Base-by-base conservation (phyloP, 192 early-diverging fungal species). In the Haplosporangium gracile region DNA sequence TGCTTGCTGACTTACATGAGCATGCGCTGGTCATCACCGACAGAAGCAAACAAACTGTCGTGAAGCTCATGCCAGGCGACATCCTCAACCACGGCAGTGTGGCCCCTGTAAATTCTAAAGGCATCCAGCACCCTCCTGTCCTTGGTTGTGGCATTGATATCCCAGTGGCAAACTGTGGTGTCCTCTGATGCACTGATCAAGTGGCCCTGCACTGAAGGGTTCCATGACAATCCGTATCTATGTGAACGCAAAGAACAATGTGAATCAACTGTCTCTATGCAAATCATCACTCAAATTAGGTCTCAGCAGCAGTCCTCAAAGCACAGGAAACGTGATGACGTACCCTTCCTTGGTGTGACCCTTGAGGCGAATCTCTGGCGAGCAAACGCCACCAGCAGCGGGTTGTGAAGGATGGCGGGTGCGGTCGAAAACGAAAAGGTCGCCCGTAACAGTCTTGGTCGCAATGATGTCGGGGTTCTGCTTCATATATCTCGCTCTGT, bases 401-500 rank as follows among this genome's bases (percentile, higher is more conserved):
- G 98, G 97, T 57, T 90, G 93, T 47, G 92, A 94, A 69, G 96
- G 94, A 88, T 97, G 96, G 24, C 94, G 94, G 47, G 99, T 97
- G 63, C 97, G 94, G 86, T 99, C 98, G 91, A 99, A 99, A 74
- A 99, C 92, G 88, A 96, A 98, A 51, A 99, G 95, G n/a, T 97
- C 97, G 13, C 98, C 98, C 11, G 91, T 92, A 24, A 95, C 92
- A 9, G 98, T 95, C 79, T 98, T 97, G 11, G 98, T 98, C 16
- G 98, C 98, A 82, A 99, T 97, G 63, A 99, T 95, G 82, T 98
- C 95, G 13, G 97, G 95, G 81, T 99, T 97, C 82, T 95, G 93
- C 55, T 96, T 97, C 96, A 98, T 98, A 87, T 99, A 99, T 60
- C 98, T 93, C n/a, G 97, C 97, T 75, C 98, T 88, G 90, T 99